Evolutionary conservation across 1,284 basidiomycete genomes (phyloP).

Genomic region (Phellopilus nigrolimitatus): DNA sequence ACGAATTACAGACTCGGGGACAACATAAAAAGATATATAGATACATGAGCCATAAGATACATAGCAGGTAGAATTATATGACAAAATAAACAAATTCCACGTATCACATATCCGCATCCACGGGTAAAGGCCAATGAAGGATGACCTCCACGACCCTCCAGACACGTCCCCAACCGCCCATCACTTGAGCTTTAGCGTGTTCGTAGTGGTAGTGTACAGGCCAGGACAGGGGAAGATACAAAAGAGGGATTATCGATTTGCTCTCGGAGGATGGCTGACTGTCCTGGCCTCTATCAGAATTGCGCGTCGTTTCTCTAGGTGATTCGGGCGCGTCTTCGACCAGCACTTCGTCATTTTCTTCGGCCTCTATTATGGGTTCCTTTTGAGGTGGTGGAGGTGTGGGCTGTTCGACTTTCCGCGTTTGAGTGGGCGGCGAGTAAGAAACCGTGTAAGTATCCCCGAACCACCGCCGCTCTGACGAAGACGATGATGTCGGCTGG

Average conservation of each 20-base stretch:
- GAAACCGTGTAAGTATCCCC: conserved; percentile 16
- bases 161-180: conserved; percentile 12
- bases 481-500: conserved; percentile 8
- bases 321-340: conserved; percentile 6
- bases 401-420: not conserved
- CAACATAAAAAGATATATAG: not conserved
- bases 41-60: not conserved
- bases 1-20: not conserved
- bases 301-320: not conserved
- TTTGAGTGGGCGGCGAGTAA: conserved; percentile 2
- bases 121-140: conserved; percentile 19
- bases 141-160: conserved; percentile 16
- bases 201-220: conserved; percentile 9
- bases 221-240: conserved; percentile 12
- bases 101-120: conserved; percentile 8
- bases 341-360: not conserved
- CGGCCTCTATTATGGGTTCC: not conserved
- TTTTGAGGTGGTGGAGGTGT: not conserved
- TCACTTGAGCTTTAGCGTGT: conserved; percentile 6
- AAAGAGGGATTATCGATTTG: not conserved
- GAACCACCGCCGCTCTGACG: conserved; percentile 9
- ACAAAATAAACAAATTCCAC: not conserved
- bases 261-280: not conserved
- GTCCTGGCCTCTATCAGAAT: not conserved
- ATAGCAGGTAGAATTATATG: not conserved